phyloP scores from a whole-genome alignment of 2,329 filamentous ascomycete species.

The Aureobasidium uvarum region DNA sequence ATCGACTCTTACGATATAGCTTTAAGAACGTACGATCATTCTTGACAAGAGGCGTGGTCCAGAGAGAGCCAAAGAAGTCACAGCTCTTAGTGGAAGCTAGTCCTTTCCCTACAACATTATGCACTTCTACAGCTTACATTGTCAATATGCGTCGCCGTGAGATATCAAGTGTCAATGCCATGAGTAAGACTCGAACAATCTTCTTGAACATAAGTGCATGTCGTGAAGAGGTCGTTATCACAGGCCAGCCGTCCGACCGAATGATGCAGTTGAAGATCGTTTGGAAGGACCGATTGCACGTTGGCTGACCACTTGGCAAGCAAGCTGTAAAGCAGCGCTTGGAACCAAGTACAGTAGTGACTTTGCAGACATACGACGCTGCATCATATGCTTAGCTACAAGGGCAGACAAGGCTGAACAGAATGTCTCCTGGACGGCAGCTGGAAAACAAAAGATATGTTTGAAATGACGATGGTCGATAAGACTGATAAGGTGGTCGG shows the following conservation, averaged over 20 bases:
- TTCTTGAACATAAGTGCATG: not conserved
- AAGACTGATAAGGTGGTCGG: not conserved
- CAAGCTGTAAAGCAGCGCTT: not conserved
- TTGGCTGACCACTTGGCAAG: not conserved
- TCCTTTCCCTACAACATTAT: too few species aligned
- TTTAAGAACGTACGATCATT: too few species aligned
- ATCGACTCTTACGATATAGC: too few species aligned
- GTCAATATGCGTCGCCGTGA: too few species aligned
- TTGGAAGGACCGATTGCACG: conserved; percentile 16
- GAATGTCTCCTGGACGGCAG: not conserved
- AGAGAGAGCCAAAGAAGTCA: too few species aligned
- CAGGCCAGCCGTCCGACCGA: not conserved
- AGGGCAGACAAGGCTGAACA: not conserved
- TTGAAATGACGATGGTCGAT: conserved; percentile 15
- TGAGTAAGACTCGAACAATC: not conserved
- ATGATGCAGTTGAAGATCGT: not conserved
- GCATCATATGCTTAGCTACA: not conserved
- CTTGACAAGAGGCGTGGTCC: too few species aligned
- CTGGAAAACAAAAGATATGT: not conserved
- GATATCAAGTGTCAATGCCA: not conserved
- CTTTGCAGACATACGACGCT: not conserved
- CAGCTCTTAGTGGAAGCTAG: too few species aligned
- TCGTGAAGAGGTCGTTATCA: not conserved
- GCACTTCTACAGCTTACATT: too few species aligned
- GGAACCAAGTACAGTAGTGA: not conserved